Evolutionary conservation across 345 rosid species (phyloP).

Genomic region (Lenwebbia sp.): DNA sequence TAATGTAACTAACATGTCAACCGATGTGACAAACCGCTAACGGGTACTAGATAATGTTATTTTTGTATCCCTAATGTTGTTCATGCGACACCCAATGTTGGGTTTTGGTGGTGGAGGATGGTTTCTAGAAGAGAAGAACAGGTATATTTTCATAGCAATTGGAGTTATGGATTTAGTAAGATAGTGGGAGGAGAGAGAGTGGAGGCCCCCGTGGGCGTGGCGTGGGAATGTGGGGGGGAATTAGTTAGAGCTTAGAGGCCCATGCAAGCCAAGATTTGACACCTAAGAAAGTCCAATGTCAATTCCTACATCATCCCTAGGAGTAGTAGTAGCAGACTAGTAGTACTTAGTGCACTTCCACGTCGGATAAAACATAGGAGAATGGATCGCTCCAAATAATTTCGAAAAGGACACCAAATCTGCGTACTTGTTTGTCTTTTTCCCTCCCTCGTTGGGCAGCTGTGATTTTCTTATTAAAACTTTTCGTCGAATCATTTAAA

Average conservation of each 20-base stretch:
- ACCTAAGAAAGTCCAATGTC: slow-evolving; percentile 23
- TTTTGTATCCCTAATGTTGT: background rate
- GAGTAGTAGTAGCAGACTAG: background rate
- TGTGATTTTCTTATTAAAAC: no score
- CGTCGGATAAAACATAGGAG: background rate
- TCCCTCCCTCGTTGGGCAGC: background rate
- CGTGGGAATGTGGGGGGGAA: slow-evolving; percentile 11
- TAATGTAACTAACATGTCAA: background rate
- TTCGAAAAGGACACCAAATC: background rate
- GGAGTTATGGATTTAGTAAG: background rate
- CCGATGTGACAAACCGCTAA: background rate
- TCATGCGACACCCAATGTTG: background rate
- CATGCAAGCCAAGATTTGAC: slow-evolving; percentile 25
- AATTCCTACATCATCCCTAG: slow-evolving; percentile 20
- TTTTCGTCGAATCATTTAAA: no score
- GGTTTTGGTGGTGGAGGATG: slow-evolving; percentile 5
- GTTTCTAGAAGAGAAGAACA: background rate
- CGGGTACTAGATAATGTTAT: background rate
- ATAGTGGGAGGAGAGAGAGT: background rate
- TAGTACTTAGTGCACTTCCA: slow-evolving; percentile 21
- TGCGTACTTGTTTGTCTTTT: background rate
- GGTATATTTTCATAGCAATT: no score
- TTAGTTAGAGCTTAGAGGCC: slow-evolving; percentile 21
- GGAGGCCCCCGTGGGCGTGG: slow-evolving; percentile 12
- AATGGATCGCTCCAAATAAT: background rate